Evolutionary conservation across 164 flowering plant species (phyloP), one percentile per base, ranked within the genome.

Genomic region (Umbilicus rupestris): DNA sequence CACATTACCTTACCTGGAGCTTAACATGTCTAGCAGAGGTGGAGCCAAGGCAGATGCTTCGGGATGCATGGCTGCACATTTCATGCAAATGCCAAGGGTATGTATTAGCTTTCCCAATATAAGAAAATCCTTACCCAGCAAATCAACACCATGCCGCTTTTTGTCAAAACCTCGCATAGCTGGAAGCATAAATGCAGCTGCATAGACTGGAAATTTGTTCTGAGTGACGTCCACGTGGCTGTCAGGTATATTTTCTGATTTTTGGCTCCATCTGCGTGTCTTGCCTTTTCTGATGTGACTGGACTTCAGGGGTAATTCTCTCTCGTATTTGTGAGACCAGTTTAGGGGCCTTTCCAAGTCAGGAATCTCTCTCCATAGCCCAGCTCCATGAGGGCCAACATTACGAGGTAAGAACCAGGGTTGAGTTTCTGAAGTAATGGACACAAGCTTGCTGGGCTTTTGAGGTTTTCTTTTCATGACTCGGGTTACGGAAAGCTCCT

Each of bases 101-200:
- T 94, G 76, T 44, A 91, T 76, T 66, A 94, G 96, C 76, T 89
- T 94, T 52, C 99, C 99, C 55, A 94, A 82, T 66, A 94, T 92
- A 68, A 94, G 68, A 73, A 89, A 91, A 74, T 91, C 99, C 77
- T 89, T 75, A 29, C 86, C 96, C 66, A 94, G 83, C 76, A 94
- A 82, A 78, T 94, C 97, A 75, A 94, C 95, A 57, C 99, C 99
- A 71, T 94, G 99, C 71, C 92, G 81, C 80, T 78, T 94, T 83
- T 82, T 91, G 76, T 94, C 99, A 81, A 82, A 91, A 30, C 88
- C 96, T 73, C 85, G 81, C 99, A 94, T 91, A 31, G 87, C 89
- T 45, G 99, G 99, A 67, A 94, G 99, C 96, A 94, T 91, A 76
- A 94, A 94, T 28, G 94, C 97, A 31, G 99, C 97, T 39, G 96